These are phyloP conservation scores for Cyberlindnera petersonii DNA, from an alignment of 805 yeast genomes.

Conservation along the genomic window DNA sequence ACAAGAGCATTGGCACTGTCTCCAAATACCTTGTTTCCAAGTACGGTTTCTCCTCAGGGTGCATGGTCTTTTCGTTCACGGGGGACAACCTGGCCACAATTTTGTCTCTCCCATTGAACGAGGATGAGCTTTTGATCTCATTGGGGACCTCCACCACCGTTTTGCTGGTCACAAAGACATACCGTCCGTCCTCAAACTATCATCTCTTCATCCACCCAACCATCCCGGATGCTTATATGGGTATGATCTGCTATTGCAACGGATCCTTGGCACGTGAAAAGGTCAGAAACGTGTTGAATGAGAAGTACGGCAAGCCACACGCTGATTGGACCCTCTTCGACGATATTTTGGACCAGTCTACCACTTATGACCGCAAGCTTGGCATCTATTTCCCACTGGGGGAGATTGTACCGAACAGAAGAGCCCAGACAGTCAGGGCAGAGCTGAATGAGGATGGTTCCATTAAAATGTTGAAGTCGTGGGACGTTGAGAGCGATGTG, in stretches of 20 bases:
- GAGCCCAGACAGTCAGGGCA: slow-evolving; percentile 58
- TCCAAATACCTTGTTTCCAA: slow-evolving; percentile 56
- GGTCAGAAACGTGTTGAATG: slow-evolving; percentile 60
- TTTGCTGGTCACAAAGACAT: slow-evolving; percentile 71
- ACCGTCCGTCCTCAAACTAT: slow-evolving; percentile 73
- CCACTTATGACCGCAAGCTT: slow-evolving; percentile 39
- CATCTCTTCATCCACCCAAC: slow-evolving; percentile 89
- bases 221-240: slow-evolving; percentile 73
- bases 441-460: slow-evolving; percentile 33
- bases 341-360: slow-evolving; percentile 40
- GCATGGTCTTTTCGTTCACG: slow-evolving; percentile 71
- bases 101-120: slow-evolving; percentile 69
- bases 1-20: slow-evolving; percentile 46
- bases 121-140: slow-evolving; percentile 75
- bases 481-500: slow-evolving; percentile 63
- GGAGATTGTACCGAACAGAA: slow-evolving; percentile 85
- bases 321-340: slow-evolving; percentile 62
- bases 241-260: slow-evolving; percentile 91
- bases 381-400: slow-evolving; percentile 86
- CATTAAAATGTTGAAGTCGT: slow-evolving; percentile 33
- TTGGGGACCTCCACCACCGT: slow-evolving; percentile 93
- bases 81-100: slow-evolving; percentile 92
- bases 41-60: slow-evolving; percentile 57
- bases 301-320: slow-evolving; percentile 31
- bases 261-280: slow-evolving; percentile 85